Conservation (phyloP, 2,329 filamentous ascomycete genomes). For the Claviceps cyperi region DNA sequence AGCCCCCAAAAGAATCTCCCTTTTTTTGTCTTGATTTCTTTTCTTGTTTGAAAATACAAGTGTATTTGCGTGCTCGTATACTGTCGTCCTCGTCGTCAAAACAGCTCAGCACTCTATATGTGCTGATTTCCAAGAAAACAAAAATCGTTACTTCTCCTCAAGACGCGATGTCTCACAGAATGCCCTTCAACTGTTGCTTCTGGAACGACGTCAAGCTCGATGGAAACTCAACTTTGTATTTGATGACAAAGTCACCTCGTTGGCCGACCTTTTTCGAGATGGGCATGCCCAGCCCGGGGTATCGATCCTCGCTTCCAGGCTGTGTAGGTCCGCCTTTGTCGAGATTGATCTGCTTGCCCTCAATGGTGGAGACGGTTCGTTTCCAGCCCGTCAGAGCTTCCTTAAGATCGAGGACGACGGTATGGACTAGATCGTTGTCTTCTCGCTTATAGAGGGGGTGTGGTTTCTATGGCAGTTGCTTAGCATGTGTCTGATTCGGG, state of each 20-base stretch:
- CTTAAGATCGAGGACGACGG: slow-evolving; percentile 72
- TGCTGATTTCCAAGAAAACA: not conserved
- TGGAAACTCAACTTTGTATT: slow-evolving; percentile 88
- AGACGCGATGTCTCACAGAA: slow-evolving; percentile 39
- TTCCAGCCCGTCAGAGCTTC: slow-evolving; percentile 92
- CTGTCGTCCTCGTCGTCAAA: slow-evolving; percentile 1
- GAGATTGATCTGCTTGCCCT: slow-evolving; percentile 70
- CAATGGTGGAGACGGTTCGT: slow-evolving; percentile 82
- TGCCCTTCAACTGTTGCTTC: slow-evolving; percentile 67
- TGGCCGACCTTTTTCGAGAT: slow-evolving; percentile 76
- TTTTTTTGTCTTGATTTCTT: not conserved
- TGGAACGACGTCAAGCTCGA: slow-evolving; percentile 59
- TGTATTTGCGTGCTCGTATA: not conserved
- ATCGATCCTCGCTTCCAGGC: slow-evolving; percentile 67
- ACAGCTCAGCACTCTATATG: not conserved
- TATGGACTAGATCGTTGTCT: slow-evolving; percentile 72
- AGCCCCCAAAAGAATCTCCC: not conserved
- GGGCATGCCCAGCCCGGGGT: slow-evolving; percentile 84
- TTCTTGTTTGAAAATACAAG: not conserved
- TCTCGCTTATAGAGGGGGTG: slow-evolving; percentile 76
- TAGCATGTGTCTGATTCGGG: slow-evolving; percentile 2
- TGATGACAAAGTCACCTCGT: slow-evolving; percentile 77
- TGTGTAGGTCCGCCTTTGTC: slow-evolving; percentile 73
- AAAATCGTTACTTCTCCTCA: not conserved
- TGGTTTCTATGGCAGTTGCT: slow-evolving; percentile 48